Percentiles rank a stretch among this genome's conserved stretches.
These are phyloP conservation scores for Phytopythium vexans DNA, from an alignment of 352 stramenopile genomes.

Conservation along the genomic window DNA sequence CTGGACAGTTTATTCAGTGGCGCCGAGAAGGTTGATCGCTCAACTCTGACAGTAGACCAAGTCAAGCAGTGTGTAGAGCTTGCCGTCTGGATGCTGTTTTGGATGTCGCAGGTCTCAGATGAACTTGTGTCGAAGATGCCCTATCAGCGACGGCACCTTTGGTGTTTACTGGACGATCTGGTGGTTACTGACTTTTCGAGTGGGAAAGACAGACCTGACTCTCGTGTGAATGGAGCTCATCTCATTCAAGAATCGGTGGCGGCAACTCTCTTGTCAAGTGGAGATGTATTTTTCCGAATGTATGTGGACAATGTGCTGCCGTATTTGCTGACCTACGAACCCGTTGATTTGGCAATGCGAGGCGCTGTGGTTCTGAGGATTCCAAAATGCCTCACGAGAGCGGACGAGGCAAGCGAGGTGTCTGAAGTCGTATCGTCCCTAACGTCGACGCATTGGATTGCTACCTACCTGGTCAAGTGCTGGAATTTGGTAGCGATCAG, in stretches of 20 bases:
- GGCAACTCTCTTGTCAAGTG: constrained; percentile 28
- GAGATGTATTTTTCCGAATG: constrained; percentile 11
- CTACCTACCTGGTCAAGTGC: constrained; percentile 30
- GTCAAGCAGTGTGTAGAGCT: too few species aligned
- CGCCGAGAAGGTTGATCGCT: not conserved
- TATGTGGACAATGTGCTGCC: constrained; percentile 15
- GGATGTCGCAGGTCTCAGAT: too few species aligned
- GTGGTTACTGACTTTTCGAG: not conserved
- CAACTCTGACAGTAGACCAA: too few species aligned
- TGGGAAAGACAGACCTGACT: not conserved
- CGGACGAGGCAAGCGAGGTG: constrained; percentile 2
- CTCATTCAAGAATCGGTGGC: constrained; percentile 23
- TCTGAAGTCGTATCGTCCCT: constrained; percentile 9
- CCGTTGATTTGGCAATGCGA: not conserved
- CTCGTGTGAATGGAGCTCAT: constrained; percentile 12
- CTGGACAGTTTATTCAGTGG: too few species aligned
- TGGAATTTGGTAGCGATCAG: constrained; percentile 19
- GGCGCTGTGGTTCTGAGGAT: constrained; percentile 9
- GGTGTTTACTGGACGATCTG: too few species aligned
- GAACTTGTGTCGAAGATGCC: too few species aligned
- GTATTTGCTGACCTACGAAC: constrained; percentile 22
- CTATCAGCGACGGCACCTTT: too few species aligned
- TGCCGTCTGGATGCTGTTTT: too few species aligned
- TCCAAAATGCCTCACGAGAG: constrained; percentile 8
- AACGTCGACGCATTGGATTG: constrained; percentile 11